A percentile compares a stretch with the other conserved stretches of the same genome.
Evolutionary conservation across 768 basidiomycete species (phyloP).

Genomic region (Tubosaeta sp.): DNA sequence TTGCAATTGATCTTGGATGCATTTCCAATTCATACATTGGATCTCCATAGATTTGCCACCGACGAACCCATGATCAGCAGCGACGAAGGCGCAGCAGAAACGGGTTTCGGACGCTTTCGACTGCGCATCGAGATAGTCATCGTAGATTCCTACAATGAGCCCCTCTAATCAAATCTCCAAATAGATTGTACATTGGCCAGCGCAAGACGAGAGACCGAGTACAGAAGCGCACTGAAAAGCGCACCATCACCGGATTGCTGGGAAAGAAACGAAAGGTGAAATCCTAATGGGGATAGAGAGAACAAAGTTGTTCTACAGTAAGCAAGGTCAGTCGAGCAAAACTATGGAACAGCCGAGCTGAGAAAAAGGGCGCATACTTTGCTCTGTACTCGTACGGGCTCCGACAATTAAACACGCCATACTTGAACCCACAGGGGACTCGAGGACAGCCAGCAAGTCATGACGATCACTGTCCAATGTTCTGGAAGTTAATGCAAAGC

Average conservation of each 20-base stretch:
- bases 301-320: conserved; percentile 65
- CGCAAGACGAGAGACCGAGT: background rate
- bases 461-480: conserved; percentile 70
- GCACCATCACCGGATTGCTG: conserved; percentile 76
- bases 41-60: no score
- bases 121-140: no score
- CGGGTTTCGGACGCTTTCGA: no score
- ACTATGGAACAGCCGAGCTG: background rate
- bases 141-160: no score
- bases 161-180: no score
- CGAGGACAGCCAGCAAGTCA: conserved; percentile 66
- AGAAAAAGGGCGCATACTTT: conserved; percentile 41
- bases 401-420: conserved; percentile 79
- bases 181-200: conserved; percentile 77
- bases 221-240: background rate
- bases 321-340: background rate
- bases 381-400: conserved; percentile 70
- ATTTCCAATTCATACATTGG: no score
- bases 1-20: no score
- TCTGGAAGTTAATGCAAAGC: conserved; percentile 67
- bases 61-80: no score
- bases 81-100: no score
- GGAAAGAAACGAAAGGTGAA: conserved; percentile 81
- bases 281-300: conserved; percentile 66
- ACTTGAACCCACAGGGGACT: conserved; percentile 73